Conservation (phyloP, 495 filamentous ascomycete species). For the Lepraria neglecta region DNA sequence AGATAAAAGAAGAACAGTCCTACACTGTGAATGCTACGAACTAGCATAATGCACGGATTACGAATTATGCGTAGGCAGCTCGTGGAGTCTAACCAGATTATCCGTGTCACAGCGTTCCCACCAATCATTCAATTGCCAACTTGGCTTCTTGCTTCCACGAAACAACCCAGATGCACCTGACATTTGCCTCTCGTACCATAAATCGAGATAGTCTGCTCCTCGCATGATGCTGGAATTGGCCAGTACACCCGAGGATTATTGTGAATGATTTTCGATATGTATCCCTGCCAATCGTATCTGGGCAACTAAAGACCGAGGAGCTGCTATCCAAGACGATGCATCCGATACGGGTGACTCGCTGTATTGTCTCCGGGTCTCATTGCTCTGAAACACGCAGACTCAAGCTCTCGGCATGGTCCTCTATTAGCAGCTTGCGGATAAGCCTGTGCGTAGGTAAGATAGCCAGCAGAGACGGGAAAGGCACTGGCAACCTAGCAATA, state of each 20-base stretch:
- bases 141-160: conserved; percentile 7
- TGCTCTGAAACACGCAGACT: conserved; percentile 3
- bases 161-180: conserved; percentile 1
- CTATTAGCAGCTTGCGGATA: not conserved
- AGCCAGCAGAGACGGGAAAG: too few relatives aligned
- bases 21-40: not conserved
- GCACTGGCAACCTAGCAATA: too few relatives aligned
- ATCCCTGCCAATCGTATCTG: conserved; percentile 1
- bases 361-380: not conserved
- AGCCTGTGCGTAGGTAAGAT: too few relatives aligned
- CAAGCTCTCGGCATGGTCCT: not conserved
- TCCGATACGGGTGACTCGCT: not conserved
- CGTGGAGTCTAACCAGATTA: conserved; percentile 2
- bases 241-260: not conserved
- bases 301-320: not conserved
- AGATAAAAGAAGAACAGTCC: not conserved
- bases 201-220: not conserved
- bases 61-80: conserved; percentile 9
- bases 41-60: conserved; percentile 13
- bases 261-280: not conserved
- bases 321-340: not conserved
- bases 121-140: conserved; percentile 2
- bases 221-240: not conserved
- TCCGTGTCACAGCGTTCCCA: conserved; percentile 5
- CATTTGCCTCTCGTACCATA: conserved; percentile 4